A percentile compares a stretch with the other conserved stretches of the same genome.
Evolutionary conservation across 495 filamentous ascomycete genomes (phyloP).

Genomic region (Penicillium nucicola): DNA sequence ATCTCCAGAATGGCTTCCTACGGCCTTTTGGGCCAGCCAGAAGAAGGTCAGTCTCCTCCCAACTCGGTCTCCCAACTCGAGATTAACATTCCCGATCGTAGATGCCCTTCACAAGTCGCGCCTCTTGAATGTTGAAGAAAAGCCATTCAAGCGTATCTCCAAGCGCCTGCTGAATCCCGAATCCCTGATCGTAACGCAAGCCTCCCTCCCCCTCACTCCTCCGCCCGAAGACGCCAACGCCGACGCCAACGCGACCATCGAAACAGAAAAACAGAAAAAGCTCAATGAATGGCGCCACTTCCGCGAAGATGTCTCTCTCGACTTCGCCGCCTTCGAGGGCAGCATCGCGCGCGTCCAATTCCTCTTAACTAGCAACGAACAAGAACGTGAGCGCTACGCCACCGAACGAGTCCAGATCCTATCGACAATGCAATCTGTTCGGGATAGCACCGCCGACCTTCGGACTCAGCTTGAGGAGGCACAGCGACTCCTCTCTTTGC

Average conservation of each 20-base stretch:
- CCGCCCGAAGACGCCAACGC: constrained; percentile 60
- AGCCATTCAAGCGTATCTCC: constrained; percentile 85
- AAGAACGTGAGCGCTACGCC: constrained; percentile 83
- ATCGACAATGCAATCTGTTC: constrained; percentile 69
- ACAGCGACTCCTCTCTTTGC: constrained; percentile 68
- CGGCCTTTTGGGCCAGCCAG: constrained; percentile 45
- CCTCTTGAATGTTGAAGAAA: constrained; percentile 87
- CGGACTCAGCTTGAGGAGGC: constrained; percentile 71
- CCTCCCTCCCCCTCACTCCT: constrained; percentile 62
- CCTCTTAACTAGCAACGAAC: constrained; percentile 74
- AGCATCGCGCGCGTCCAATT: constrained; percentile 87
- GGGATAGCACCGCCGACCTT: constrained; percentile 69
- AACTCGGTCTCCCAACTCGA: constrained; percentile 6
- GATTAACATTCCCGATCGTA: constrained; percentile 25
- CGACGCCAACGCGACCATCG: constrained; percentile 36
- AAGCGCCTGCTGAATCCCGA: constrained; percentile 70
- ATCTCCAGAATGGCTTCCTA: constrained; percentile 42
- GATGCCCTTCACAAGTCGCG: constrained; percentile 89
- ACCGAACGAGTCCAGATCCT: constrained; percentile 75
- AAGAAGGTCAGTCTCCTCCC: constrained; percentile 43
- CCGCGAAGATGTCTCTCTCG: constrained; percentile 79
- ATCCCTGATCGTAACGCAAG: constrained; percentile 51
- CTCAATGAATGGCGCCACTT: constrained; percentile 57
- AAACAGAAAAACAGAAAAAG: constrained; percentile 44
- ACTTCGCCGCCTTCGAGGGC: constrained; percentile 87